phyloP scores from a whole-genome alignment of 768 basidiomycete genomes.

The Tephrocybe sp. region DNA sequence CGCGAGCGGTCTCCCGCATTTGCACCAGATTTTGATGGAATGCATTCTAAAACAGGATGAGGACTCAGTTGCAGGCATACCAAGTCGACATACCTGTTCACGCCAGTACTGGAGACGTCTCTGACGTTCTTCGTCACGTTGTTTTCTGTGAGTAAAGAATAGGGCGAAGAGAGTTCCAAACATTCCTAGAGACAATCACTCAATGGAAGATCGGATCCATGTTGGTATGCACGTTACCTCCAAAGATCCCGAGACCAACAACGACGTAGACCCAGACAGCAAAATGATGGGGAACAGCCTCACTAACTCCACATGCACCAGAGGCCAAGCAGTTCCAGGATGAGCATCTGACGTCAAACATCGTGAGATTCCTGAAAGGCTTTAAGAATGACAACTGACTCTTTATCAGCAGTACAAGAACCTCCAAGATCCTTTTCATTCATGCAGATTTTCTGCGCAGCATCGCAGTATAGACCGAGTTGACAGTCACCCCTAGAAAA shows the following conservation, averaged over 20 bases:
- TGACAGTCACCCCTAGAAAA: slow-evolving; percentile 64
- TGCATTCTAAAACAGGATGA: slow-evolving; percentile 47
- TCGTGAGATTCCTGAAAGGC: background rate
- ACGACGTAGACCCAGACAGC: slow-evolving; percentile 68
- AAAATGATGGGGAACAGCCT: slow-evolving; percentile 61
- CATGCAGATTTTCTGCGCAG: slow-evolving; percentile 53
- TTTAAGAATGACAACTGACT: slow-evolving; percentile 29
- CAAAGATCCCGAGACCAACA: slow-evolving; percentile 68
- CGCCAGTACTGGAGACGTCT: slow-evolving; percentile 88
- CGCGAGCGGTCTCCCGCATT: slow-evolving; percentile 73
- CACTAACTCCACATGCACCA: slow-evolving; percentile 60
- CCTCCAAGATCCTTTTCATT: slow-evolving; percentile 54
- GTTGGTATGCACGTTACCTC: slow-evolving; percentile 43
- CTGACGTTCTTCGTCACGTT: slow-evolving; percentile 74
- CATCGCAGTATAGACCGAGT: slow-evolving; percentile 75
- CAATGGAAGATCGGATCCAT: background rate
- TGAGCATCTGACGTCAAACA: slow-evolving; percentile 47
- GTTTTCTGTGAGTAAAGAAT: slow-evolving; percentile 67
- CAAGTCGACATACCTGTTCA: slow-evolving; percentile 59
- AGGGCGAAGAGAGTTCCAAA: slow-evolving; percentile 64
- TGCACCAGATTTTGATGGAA: slow-evolving; percentile 79
- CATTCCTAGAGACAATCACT: slow-evolving; percentile 59
- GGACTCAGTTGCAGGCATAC: background rate
- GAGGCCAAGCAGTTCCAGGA: slow-evolving; percentile 70
- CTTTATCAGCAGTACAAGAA: slow-evolving; percentile 52